phyloP scores from a whole-genome alignment of 768 basidiomycete species.

The Sarcodon aspratus region DNA sequence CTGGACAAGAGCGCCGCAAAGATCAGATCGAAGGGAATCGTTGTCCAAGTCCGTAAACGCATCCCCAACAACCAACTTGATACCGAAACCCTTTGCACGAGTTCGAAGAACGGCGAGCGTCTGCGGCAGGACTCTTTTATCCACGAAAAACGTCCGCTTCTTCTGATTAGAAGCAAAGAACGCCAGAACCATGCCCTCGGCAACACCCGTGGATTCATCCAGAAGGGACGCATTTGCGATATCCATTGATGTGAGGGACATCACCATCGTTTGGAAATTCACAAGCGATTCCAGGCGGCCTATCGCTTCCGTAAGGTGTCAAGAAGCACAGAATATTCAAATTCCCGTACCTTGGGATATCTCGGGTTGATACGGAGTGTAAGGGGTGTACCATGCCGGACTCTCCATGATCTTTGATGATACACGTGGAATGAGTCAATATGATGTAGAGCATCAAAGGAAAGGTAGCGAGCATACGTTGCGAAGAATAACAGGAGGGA shows the following conservation, averaged over 20 bases:
- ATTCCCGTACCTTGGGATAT: conserved; percentile 77
- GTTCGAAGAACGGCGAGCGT: conserved; percentile 84
- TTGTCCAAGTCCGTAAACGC: conserved; percentile 38
- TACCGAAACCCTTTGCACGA: conserved; percentile 89
- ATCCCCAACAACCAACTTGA: conserved; percentile 67
- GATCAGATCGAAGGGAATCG: conserved; percentile 39
- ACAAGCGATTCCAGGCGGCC: conserved; percentile 93
- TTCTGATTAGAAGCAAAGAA: conserved; percentile 56
- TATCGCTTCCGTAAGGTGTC: conserved; percentile 16
- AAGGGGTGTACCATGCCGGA: conserved; percentile 96
- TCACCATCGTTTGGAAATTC: conserved; percentile 96
- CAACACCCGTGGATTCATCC: conserved; percentile 92
- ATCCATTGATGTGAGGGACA: conserved; percentile 87
- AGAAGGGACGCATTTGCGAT: conserved; percentile 94
- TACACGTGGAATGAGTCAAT: neutral
- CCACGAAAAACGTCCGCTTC: conserved; percentile 79
- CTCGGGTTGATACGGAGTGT: conserved; percentile 95
- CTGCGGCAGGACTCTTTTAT: conserved; percentile 75
- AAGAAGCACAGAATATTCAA: neutral
- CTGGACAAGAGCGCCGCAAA: conserved; percentile 86
- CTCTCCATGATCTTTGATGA: conserved; percentile 71
- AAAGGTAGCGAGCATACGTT: conserved; percentile 43
- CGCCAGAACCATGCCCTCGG: conserved; percentile 96
- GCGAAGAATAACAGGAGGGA: conserved; percentile 90
- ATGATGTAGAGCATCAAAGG: neutral